Evolutionary conservation across 768 basidiomycete genomes (phyloP), one percentile per base, ranked within the genome.

Genomic region (Sporobolomyces pararoseus): DNA sequence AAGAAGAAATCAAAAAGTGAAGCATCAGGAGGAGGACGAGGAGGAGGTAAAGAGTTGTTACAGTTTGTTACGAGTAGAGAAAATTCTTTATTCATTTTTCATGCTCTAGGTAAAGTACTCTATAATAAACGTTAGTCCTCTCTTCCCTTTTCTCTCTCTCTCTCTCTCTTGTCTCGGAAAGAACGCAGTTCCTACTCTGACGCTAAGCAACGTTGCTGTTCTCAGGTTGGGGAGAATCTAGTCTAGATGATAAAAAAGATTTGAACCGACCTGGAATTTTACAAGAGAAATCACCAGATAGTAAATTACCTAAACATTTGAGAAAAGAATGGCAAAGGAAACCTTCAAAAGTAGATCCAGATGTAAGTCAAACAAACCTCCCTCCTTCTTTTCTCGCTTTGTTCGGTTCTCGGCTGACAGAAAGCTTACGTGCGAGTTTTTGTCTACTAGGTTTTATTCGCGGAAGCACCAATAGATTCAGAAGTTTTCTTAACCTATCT

Each of bases 401-500:
- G 39, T 54, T 27, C n/a, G n/a, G n/a, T 23, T 39, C 42, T 34
- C 39, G 23, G 9, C 39, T 5, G 32, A 25, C 16, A 49, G 7
- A 29, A 23, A 53, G 10, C 49, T 60, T 5, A 25, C 42, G 3
- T 25, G 16, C 17, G 29, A 2, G 7, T 29, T 25, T 34, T 27
- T 47, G 6, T 46, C 29, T 4, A 4, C 7, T 67, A 93, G 91
- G 78, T 78, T 16, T 80, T 97, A 4, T 89, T 89, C 77, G 85
- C 88, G 1, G 88, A 91, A 77, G 89, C 89, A 0, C 92, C 95
- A 0, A 88, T 98, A 63, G 96, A 99, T 79, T 86, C 91, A 1
- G 90, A 90, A 2, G 82, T 97, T 2, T 89, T 93, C 71, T 88
- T 88, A 4, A 79, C 95, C 10, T 99, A 97, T 77, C 83, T 94